Evolutionary conservation across 1,139 yeast species (phyloP).

Genomic region (Suhomyces bolitotheri): DNA sequence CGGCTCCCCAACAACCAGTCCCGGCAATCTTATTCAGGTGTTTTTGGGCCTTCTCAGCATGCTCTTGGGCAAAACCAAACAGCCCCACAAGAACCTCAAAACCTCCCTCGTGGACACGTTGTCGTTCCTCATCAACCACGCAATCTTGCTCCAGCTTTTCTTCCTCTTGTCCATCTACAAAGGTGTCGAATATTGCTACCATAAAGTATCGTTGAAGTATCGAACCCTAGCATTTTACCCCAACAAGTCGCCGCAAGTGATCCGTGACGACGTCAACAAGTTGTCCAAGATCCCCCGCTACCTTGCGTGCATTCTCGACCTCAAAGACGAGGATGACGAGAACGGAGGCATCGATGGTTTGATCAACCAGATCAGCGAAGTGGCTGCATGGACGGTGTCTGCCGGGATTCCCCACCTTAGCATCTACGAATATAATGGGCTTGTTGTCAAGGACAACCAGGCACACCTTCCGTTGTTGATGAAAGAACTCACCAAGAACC

Average conservation of each 20-base stretch:
- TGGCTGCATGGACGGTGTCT: constrained; percentile 84
- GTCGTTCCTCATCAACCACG: constrained; percentile 28
- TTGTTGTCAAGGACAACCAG: constrained; percentile 45
- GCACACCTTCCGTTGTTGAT: constrained; percentile 53
- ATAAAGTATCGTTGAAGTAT: constrained; percentile 57
- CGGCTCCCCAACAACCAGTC: neutral
- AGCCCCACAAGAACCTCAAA: neutral
- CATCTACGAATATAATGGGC: constrained; percentile 80
- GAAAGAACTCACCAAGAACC: constrained; percentile 57
- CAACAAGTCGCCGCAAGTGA: constrained; percentile 79
- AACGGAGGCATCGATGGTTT: constrained; percentile 88
- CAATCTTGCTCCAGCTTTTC: constrained; percentile 53
- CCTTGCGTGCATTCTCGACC: constrained; percentile 69
- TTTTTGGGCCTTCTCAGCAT: constrained; percentile 2
- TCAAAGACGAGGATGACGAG: constrained; percentile 74
- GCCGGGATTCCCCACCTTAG: constrained; percentile 75
- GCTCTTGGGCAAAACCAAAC: neutral
- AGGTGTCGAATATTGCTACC: constrained; percentile 52
- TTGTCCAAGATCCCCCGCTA: constrained; percentile 76
- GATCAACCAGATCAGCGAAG: constrained; percentile 71
- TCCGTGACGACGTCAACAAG: constrained; percentile 76
- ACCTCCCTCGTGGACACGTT: constrained; percentile 2
- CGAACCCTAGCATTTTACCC: constrained; percentile 74
- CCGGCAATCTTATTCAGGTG: neutral
- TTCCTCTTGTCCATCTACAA: constrained; percentile 57